Percentiles rank a stretch among this genome's conserved stretches.
These are phyloP conservation scores for Pyrenophora tritici-repentis DNA, from an alignment of 2,329 filamentous ascomycete species.

Conservation along the genomic window DNA sequence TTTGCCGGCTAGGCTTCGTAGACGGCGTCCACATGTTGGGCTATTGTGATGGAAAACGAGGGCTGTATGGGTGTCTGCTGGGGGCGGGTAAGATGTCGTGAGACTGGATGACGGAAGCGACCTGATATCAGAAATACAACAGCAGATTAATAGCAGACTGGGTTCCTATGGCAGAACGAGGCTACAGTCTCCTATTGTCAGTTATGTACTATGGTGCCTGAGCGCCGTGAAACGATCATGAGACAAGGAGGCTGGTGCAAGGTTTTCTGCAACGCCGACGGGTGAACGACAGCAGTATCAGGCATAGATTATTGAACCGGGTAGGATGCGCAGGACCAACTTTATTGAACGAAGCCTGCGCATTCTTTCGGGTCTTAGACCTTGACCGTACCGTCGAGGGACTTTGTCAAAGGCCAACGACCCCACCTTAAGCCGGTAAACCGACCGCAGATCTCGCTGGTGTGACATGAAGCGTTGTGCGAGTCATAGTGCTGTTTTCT, in stretches of 20 bases:
- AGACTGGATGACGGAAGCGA: neutral
- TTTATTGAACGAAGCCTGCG: no score
- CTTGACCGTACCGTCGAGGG: no score
- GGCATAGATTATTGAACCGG: neutral
- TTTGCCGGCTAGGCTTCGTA: slow-evolving; percentile 18
- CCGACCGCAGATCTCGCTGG: neutral
- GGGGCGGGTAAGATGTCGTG: neutral
- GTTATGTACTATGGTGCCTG: slow-evolving; percentile 18
- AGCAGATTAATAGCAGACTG: neutral
- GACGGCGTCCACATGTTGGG: slow-evolving; percentile 42
- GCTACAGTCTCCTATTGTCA: neutral
- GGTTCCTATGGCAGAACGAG: neutral
- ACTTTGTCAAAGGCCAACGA: no score
- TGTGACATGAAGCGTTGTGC: neutral
- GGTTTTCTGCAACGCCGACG: slow-evolving; percentile 27
- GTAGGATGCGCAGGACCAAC: no score
- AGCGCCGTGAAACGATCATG: slow-evolving; percentile 39
- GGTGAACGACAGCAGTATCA: slow-evolving; percentile 17
- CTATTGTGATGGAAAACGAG: neutral
- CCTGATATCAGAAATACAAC: neutral
- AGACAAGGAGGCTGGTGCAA: slow-evolving; percentile 34
- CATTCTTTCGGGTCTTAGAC: no score
- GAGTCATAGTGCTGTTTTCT: slow-evolving; percentile 1
- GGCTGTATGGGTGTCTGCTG: no score
- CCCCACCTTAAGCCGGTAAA: neutral